phyloP scores from a whole-genome alignment of 192 early-diverging fungal species.

The Podila clonocystis region DNA sequence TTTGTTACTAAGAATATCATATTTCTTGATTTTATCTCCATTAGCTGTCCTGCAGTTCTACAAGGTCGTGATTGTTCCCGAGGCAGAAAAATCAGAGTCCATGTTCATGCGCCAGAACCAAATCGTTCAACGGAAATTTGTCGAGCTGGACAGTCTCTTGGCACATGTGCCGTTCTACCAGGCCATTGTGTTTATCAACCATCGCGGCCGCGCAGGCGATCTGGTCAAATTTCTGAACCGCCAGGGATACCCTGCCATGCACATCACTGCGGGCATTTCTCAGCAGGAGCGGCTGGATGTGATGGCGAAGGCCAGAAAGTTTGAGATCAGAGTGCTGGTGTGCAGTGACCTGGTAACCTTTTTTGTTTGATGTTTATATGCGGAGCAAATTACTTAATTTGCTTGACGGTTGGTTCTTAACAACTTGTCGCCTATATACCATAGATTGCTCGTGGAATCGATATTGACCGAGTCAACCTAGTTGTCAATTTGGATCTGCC shows the following conservation, averaged over 20 bases:
- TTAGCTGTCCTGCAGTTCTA: constrained; percentile 66
- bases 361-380: background rate
- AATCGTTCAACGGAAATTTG: constrained; percentile 60
- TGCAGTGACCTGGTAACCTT: constrained; percentile 67
- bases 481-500: constrained; percentile 86
- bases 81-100: constrained; percentile 16
- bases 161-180: constrained; percentile 66
- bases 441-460: constrained; percentile 72
- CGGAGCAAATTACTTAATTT: background rate
- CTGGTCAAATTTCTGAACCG: constrained; percentile 58
- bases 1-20: background rate
- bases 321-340: constrained; percentile 63
- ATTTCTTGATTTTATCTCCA: background rate
- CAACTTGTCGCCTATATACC: background rate
- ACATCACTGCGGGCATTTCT: constrained; percentile 59
- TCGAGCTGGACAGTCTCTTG: constrained; percentile 54
- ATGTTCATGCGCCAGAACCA: constrained; percentile 31
- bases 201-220: constrained; percentile 57
- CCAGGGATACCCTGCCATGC: constrained; percentile 60
- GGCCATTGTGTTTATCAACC: constrained; percentile 69
- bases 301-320: constrained; percentile 63
- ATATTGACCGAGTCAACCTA: constrained; percentile 75
- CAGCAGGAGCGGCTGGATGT: constrained; percentile 57
- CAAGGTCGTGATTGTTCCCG: constrained; percentile 21
- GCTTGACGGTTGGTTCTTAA: background rate